These are phyloP conservation scores for baker's yeast (Saccharomyces cerevisiae) DNA, from an alignment of 805 yeast species.

Conservation along the genomic window DNA sequence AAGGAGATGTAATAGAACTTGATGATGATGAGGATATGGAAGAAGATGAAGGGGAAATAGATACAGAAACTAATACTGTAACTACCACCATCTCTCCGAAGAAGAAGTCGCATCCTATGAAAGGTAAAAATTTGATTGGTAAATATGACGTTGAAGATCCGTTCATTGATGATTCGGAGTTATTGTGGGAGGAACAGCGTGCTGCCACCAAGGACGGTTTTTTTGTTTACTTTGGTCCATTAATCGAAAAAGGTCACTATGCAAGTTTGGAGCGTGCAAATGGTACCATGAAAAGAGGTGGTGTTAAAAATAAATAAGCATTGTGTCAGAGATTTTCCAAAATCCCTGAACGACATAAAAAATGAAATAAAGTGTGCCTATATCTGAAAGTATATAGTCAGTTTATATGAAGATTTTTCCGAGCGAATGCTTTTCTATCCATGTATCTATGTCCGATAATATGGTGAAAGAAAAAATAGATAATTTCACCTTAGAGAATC, in stretches of 20 bases:
- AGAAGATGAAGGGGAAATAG: conserved; percentile 17
- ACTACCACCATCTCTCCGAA: conserved; percentile 16
- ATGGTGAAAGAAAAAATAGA: not conserved
- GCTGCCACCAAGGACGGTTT: conserved; percentile 92
- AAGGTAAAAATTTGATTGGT: conserved; percentile 68
- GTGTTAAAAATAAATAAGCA: conserved; percentile 23
- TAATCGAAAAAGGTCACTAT: conserved; percentile 52
- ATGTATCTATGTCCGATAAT: too few species aligned
- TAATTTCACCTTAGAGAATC: not conserved
- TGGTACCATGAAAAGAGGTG: conserved; percentile 36
- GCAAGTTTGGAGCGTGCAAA: conserved; percentile 41
- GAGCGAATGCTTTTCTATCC: not conserved
- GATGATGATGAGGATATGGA: conserved; percentile 20
- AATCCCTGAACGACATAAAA: not conserved
- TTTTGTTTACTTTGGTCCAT: conserved; percentile 89
- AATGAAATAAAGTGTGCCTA: not conserved
- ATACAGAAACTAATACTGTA: conserved; percentile 13
- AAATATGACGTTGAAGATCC: conserved; percentile 91
- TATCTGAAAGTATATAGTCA: not conserved
- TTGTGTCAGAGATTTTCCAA: not conserved
- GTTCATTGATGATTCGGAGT: conserved; percentile 90
- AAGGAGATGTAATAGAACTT: conserved; percentile 13
- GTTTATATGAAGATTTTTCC: not conserved
- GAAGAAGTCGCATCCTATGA: conserved; percentile 33
- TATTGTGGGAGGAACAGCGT: conserved; percentile 87